phyloP scores from a whole-genome alignment of 495 filamentous ascomycete genomes.

The Cairneyella variabilis region DNA sequence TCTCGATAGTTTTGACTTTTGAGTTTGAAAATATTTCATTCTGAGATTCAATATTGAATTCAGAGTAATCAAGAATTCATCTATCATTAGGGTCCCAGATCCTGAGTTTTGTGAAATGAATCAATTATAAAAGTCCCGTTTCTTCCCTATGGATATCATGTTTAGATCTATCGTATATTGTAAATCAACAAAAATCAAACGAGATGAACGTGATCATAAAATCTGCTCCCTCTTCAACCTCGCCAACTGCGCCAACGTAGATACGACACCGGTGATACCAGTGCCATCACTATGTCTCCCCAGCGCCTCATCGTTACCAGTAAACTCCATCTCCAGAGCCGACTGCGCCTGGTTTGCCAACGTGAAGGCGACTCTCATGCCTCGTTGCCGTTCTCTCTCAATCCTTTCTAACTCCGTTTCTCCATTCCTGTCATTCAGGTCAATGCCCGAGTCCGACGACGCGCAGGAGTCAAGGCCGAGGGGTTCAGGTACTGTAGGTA shows the following conservation, averaged over 20 bases:
- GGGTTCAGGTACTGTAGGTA: conserved; percentile 7
- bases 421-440: conserved; percentile 12
- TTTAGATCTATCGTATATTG: too few relatives aligned
- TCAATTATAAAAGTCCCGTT: too few relatives aligned
- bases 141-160: neutral
- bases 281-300: conserved; percentile 32
- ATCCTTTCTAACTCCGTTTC: conserved; percentile 54
- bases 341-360: conserved; percentile 44
- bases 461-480: conserved; percentile 27
- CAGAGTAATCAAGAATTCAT: too few relatives aligned
- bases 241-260: conserved; percentile 29
- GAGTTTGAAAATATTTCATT: too few relatives aligned
- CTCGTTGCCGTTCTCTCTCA: conserved; percentile 53
- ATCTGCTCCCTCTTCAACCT: conserved; percentile 32
- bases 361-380: conserved; percentile 48
- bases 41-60: too few relatives aligned
- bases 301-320: conserved; percentile 36
- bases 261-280: conserved; percentile 30
- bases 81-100: too few relatives aligned
- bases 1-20: too few relatives aligned
- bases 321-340: conserved; percentile 38
- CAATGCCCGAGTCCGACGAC: conserved; percentile 28
- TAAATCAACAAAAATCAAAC: too few relatives aligned
- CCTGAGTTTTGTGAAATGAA: too few relatives aligned
- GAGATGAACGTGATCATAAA: too few relatives aligned